Evolutionary conservation across 495 filamentous ascomycete species (phyloP).

Genomic region (Pyrenula aspistea): DNA sequence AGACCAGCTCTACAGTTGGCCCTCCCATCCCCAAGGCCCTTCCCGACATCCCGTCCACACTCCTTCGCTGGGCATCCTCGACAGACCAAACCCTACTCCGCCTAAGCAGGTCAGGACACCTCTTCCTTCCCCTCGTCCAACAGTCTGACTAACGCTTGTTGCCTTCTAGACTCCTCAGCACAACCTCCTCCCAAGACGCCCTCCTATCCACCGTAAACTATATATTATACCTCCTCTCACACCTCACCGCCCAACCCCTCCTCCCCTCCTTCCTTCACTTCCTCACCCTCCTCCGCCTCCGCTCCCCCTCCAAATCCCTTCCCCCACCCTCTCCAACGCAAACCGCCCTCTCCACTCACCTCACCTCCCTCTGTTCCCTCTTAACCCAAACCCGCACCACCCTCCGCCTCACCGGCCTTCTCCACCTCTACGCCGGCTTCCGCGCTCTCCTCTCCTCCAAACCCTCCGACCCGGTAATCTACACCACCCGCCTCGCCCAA

Average conservation of each 20-base stretch:
- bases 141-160: not conserved
- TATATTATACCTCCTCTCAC: not conserved
- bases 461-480: conserved; percentile 12
- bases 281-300: not conserved
- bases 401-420: conserved; percentile 64
- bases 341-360: conserved; percentile 23
- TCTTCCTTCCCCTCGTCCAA: not conserved
- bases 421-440: conserved; percentile 69
- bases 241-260: not conserved
- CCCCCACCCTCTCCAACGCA: not conserved
- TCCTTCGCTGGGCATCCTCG: not conserved
- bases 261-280: not conserved
- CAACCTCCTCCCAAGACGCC: not conserved
- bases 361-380: conserved; percentile 37
- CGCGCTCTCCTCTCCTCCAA: conserved; percentile 37
- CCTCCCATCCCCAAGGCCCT: not conserved
- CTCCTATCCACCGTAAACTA: not conserved
- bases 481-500: conserved; percentile 37
- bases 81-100: not conserved
- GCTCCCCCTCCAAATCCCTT: not conserved
- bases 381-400: conserved; percentile 65
- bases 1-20: not conserved
- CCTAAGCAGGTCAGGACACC: not conserved
- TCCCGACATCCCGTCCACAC: not conserved
- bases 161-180: not conserved